Evolutionary conservation across 2,329 filamentous ascomycete genomes (phyloP).

Genomic region (Aspergillus ochraceoroseus): DNA sequence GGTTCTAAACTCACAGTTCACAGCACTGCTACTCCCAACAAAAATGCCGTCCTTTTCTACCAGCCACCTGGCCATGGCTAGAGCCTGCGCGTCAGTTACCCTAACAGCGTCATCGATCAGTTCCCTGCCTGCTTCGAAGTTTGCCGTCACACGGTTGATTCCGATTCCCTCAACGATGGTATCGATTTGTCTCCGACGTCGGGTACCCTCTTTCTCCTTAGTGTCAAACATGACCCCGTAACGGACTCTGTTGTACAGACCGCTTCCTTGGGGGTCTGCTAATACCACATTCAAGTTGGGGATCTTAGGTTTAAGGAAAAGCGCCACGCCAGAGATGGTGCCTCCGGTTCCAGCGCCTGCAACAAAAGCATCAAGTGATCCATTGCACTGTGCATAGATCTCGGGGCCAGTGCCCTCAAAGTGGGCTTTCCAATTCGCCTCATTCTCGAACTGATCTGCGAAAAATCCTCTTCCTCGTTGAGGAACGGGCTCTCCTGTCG

Average conservation of each 20-base stretch:
- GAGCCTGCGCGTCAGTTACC: slow-evolving; percentile 83
- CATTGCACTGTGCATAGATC: slow-evolving; percentile 72
- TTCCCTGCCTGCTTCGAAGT: slow-evolving; percentile 82
- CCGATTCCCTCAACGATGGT: slow-evolving; percentile 94
- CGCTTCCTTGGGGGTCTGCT: slow-evolving; percentile 90
- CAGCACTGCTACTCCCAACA: slow-evolving; percentile 88
- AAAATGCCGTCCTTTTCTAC: slow-evolving; percentile 96
- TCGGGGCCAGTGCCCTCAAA: slow-evolving; percentile 80
- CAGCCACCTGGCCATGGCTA: slow-evolving; percentile 90
- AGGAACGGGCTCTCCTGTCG: slow-evolving; percentile 18
- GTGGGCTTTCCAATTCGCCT: slow-evolving; percentile 84
- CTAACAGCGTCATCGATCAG: slow-evolving; percentile 85
- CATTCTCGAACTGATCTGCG: slow-evolving; percentile 91
- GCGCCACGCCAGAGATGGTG: slow-evolving; percentile 80
- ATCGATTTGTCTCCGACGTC: slow-evolving; percentile 85
- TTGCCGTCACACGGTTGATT: slow-evolving; percentile 88
- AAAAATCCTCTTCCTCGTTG: slow-evolving; percentile 78
- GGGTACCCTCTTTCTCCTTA: slow-evolving; percentile 85
- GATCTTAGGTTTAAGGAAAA: slow-evolving; percentile 73
- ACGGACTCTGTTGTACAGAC: slow-evolving; percentile 83
- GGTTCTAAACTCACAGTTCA: slow-evolving; percentile 64
- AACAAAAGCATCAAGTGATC: slow-evolving; percentile 77
- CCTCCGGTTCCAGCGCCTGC: slow-evolving; percentile 92
- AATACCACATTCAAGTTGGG: slow-evolving; percentile 66
- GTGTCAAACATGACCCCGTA: slow-evolving; percentile 93